These are phyloP conservation scores for Sugiyamaella novakii DNA, from an alignment of 1,139 yeast species.

Conservation along the genomic window DNA sequence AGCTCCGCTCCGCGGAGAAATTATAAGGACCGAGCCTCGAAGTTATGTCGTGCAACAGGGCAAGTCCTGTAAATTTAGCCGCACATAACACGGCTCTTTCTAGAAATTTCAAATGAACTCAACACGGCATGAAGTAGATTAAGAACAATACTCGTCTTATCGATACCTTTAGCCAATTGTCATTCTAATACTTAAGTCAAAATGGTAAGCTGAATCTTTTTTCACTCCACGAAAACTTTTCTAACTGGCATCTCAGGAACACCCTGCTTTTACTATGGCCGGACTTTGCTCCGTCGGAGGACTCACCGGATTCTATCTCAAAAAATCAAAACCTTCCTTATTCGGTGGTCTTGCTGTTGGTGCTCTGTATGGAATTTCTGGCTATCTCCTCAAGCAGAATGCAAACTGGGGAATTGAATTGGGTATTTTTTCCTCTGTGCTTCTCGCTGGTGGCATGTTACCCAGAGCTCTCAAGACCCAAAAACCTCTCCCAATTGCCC, in stretches of 20 bases:
- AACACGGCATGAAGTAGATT: too few relatives aligned
- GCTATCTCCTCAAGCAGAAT: constrained; percentile 71
- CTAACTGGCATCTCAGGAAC: constrained; percentile 26
- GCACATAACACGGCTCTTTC: too few relatives aligned
- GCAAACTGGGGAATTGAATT: constrained; percentile 79
- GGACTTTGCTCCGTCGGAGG: constrained; percentile 80
- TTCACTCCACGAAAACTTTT: not conserved
- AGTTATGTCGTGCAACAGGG: too few relatives aligned
- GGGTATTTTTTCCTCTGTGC: constrained; percentile 70
- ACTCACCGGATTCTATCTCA: constrained; percentile 66
- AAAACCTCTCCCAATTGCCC: constrained; percentile 74
- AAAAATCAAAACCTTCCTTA: constrained; percentile 77
- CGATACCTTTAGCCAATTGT: too few relatives aligned
- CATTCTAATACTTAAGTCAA: too few relatives aligned
- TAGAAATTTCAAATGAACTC: too few relatives aligned
- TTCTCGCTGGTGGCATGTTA: constrained; percentile 60
- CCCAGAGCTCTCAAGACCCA: constrained; percentile 64
- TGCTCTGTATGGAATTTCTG: constrained; percentile 71
- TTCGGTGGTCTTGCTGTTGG: constrained; percentile 76
- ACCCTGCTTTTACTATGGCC: constrained; percentile 74
- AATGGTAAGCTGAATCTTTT: constrained; percentile 4
- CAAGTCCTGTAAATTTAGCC: too few relatives aligned
- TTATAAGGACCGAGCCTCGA: too few relatives aligned
- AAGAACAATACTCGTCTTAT: too few relatives aligned
- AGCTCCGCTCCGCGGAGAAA: constrained; percentile 1